Evolutionary conservation across 257 asterid species (phyloP).

Genomic region (Lycium barbarum): DNA sequence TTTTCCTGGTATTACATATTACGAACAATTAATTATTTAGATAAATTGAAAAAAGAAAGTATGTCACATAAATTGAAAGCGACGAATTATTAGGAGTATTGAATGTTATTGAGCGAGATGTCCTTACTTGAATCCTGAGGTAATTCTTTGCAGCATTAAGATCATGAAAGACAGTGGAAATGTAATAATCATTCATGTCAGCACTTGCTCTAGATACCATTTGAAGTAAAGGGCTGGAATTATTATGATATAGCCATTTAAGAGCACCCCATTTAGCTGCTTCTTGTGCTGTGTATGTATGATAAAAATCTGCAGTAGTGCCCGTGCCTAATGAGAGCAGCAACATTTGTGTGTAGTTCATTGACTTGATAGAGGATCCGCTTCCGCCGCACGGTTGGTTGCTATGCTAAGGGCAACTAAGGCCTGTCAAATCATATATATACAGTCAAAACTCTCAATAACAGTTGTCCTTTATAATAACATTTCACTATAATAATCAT

Average conservation of each 20-base stretch:
- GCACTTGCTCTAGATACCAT: conserved; percentile 7
- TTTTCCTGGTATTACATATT: no score
- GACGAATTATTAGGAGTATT: no score
- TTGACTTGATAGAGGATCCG: neutral
- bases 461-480: no score
- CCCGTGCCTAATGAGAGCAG: conserved; percentile 35
- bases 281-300: conserved; percentile 7
- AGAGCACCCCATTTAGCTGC: conserved; percentile 33
- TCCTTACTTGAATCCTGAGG: conserved; percentile 35
- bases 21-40: no score
- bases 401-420: conserved; percentile 27
- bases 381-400: neutral
- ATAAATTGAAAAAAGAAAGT: no score
- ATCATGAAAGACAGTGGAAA: neutral
- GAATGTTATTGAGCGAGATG: no score
- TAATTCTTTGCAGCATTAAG: conserved; percentile 21
- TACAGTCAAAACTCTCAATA: no score
- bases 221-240: neutral
- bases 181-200: neutral
- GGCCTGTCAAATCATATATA: neutral
- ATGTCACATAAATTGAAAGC: no score
- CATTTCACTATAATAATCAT: no score
- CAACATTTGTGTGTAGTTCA: neutral
- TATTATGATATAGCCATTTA: conserved; percentile 22
- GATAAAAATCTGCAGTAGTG: neutral